Evolutionary conservation across 1,139 yeast genomes (phyloP).

Genomic region (Petasospora fabianii): DNA sequence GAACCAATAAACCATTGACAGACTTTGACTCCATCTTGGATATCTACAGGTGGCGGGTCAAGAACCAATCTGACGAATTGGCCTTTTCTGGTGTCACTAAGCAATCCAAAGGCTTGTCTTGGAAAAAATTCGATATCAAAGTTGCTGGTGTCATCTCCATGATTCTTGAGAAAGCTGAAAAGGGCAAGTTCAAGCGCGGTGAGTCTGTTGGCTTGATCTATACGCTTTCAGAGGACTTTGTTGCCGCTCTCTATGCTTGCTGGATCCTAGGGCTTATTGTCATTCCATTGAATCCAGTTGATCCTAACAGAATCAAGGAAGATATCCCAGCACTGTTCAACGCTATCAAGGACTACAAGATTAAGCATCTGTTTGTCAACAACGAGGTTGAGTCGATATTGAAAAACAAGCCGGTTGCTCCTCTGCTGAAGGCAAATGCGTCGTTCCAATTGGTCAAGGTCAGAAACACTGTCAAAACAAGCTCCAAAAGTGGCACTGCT

Average conservation of each 20-base stretch:
- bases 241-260: conserved; percentile 83
- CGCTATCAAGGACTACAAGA: conserved; percentile 65
- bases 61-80: conserved; percentile 70
- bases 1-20: conserved; percentile 68
- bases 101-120: conserved; percentile 55
- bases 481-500: conserved; percentile 49
- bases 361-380: conserved; percentile 72
- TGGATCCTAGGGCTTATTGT: conserved; percentile 76
- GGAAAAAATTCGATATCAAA: conserved; percentile 80
- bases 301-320: conserved; percentile 64
- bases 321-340: conserved; percentile 70
- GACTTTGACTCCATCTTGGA: conserved; percentile 73
- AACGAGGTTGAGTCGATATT: conserved; percentile 68
- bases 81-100: conserved; percentile 56
- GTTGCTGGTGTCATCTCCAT: conserved; percentile 70
- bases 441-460: conserved; percentile 39
- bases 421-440: conserved; percentile 55
- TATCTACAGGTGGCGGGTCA: conserved; percentile 73
- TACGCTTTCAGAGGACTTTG: conserved; percentile 83
- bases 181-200: conserved; percentile 60
- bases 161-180: conserved; percentile 44
- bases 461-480: conserved; percentile 67
- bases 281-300: conserved; percentile 77
- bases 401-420: conserved; percentile 66
- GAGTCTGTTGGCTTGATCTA: conserved; percentile 77